Conservation (phyloP, 768 basidiomycete genomes). For the Coprinopsis cinerea region DNA sequence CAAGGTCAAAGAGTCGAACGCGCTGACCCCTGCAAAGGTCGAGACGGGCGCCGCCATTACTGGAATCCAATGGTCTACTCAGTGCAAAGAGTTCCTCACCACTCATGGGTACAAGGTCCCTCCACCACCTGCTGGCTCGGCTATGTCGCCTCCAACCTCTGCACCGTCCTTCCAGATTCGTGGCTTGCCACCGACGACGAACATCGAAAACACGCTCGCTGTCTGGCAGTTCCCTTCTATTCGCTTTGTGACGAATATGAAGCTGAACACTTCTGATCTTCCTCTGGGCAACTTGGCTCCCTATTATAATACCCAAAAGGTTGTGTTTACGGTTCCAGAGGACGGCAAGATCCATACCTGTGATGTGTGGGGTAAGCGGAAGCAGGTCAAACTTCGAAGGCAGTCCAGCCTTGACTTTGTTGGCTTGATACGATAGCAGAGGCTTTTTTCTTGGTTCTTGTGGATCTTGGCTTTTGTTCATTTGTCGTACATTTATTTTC, state of each 20-base stretch:
- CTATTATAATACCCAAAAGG: conserved; percentile 22
- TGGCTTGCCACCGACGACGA: neutral
- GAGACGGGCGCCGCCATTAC: conserved; percentile 57
- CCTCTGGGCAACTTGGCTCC: conserved; percentile 55
- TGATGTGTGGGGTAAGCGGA: conserved; percentile 26
- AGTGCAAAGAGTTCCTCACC: conserved; percentile 81
- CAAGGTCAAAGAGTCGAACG: conserved; percentile 30
- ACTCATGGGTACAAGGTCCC: conserved; percentile 47
- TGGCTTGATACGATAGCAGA: conserved; percentile 22
- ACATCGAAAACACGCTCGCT: conserved; percentile 30
- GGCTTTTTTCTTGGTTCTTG: neutral
- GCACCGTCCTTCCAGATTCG: neutral
- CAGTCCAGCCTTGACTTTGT: conserved; percentile 25
- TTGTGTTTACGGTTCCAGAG: conserved; percentile 21
- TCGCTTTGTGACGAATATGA: conserved; percentile 42
- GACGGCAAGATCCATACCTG: conserved; percentile 23
- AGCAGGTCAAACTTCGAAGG: conserved; percentile 24
- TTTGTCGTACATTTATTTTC: neutral
- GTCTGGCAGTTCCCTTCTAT: conserved; percentile 59
- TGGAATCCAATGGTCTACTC: conserved; percentile 67
- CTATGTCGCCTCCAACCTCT: neutral
- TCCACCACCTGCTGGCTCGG: neutral
- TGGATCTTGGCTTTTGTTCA: neutral
- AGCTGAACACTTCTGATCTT: conserved; percentile 31
- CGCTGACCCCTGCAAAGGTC: conserved; percentile 36